A percentile compares a stretch with the other conserved stretches of the same genome.
These are phyloP conservation scores for Amesomyces nigricolor DNA, from an alignment of 2,329 filamentous ascomycete genomes.

Conservation along the genomic window DNA sequence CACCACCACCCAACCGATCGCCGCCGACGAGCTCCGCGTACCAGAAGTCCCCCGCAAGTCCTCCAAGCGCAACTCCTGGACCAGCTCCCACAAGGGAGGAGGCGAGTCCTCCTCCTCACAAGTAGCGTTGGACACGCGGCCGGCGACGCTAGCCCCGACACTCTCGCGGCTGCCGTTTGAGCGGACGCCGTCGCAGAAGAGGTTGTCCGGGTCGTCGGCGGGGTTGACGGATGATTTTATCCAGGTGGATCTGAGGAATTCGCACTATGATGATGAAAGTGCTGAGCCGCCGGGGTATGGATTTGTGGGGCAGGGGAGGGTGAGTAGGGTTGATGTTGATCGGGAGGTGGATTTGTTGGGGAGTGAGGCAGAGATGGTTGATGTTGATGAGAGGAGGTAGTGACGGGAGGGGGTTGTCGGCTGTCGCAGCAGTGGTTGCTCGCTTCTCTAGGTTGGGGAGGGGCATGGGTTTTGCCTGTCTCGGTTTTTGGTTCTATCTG, in stretches of 20 bases:
- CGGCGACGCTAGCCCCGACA: constrained; percentile 25
- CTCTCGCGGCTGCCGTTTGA: constrained; percentile 51
- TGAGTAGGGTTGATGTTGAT: constrained; percentile 52
- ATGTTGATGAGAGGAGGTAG: constrained; percentile 40
- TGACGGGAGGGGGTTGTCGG: too few species aligned
- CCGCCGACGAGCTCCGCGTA: constrained; percentile 22
- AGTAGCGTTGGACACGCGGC: constrained; percentile 4
- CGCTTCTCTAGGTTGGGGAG: too few species aligned
- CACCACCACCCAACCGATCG: background rate
- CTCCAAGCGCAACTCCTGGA: constrained; percentile 54
- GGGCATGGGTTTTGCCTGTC: background rate
- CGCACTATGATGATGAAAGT: constrained; percentile 23
- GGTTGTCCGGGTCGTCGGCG: constrained; percentile 46
- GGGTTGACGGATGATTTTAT: constrained; percentile 43
- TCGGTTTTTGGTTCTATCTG: constrained; percentile 2
- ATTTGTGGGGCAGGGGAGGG: constrained; percentile 52
- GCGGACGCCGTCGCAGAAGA: constrained; percentile 48
- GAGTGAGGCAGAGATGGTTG: constrained; percentile 52
- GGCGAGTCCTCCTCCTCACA: constrained; percentile 10
- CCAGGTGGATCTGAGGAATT: constrained; percentile 35
- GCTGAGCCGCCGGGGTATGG: constrained; percentile 49
- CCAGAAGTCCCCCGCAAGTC: constrained; percentile 67
- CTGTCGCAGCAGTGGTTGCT: too few species aligned
- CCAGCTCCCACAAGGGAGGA: constrained; percentile 30
- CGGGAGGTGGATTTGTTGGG: constrained; percentile 46